These are phyloP conservation scores for Lactarius hatsudake DNA, from an alignment of 768 basidiomycete species.

Conservation along the genomic window DNA sequence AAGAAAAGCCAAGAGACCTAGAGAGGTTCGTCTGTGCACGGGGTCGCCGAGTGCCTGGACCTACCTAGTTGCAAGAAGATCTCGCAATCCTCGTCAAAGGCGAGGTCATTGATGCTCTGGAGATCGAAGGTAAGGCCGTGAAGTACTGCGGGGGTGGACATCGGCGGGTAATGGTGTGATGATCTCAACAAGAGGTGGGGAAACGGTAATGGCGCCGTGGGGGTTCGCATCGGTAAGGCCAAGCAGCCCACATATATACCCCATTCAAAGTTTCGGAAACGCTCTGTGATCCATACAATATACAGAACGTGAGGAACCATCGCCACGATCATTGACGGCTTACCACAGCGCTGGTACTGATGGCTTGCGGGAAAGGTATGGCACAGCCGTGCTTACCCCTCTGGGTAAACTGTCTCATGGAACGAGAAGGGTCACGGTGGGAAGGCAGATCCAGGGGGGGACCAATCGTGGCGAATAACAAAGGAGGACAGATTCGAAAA, in stretches of 20 bases:
- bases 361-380: background rate
- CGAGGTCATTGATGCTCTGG: slow-evolving; percentile 13
- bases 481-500: background rate
- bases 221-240: background rate
- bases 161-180: background rate
- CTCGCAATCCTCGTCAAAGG: slow-evolving; percentile 15
- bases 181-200: background rate
- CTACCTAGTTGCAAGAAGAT: slow-evolving; percentile 17
- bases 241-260: slow-evolving; percentile 18
- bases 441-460: slow-evolving; percentile 12
- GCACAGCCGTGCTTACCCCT: slow-evolving; percentile 4
- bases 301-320: slow-evolving; percentile 9
- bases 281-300: background rate
- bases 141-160: background rate
- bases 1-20: slow-evolving; percentile 20
- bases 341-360: slow-evolving; percentile 6
- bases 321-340: slow-evolving; percentile 11
- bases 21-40: background rate
- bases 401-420: slow-evolving; percentile 15
- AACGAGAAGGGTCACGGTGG: slow-evolving; percentile 1
- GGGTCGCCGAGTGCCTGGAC: background rate
- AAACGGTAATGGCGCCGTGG: background rate
- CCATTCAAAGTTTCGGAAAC: background rate
- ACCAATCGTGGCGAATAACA: slow-evolving; percentile 9
- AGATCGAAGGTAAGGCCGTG: slow-evolving; percentile 4